phyloP scores from a whole-genome alignment of 2,329 filamentous ascomycete species.

The Pseudogymnoascus sp. region DNA sequence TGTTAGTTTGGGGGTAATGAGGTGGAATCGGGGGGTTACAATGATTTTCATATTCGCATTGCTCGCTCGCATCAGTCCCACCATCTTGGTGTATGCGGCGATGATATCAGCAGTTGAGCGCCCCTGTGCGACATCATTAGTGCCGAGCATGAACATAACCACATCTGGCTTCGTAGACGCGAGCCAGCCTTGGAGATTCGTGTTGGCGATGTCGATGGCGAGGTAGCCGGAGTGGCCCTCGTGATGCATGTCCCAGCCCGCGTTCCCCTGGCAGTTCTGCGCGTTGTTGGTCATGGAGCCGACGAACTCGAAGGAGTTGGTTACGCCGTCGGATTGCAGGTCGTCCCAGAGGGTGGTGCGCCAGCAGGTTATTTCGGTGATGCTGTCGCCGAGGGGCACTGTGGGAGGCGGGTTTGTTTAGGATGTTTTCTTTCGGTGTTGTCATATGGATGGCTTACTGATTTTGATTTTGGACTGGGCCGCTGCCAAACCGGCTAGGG shows the following conservation, averaged over 20 bases:
- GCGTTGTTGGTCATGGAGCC: slow-evolving; percentile 33
- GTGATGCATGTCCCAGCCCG: slow-evolving; percentile 33
- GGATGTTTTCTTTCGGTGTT: neutral
- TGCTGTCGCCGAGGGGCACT: slow-evolving; percentile 38
- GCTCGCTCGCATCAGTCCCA: slow-evolving; percentile 29
- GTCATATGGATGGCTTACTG: neutral
- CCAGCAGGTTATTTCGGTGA: slow-evolving; percentile 40
- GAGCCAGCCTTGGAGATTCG: slow-evolving; percentile 33
- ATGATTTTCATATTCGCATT: slow-evolving; percentile 35
- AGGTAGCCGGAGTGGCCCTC: slow-evolving; percentile 38
- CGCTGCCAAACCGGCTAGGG: neutral
- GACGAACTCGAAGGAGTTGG: slow-evolving; percentile 33
- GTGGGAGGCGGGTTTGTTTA: neutral
- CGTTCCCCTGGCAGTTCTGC: slow-evolving; percentile 27
- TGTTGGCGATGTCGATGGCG: slow-evolving; percentile 36
- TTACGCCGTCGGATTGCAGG: slow-evolving; percentile 28
- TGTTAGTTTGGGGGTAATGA: neutral
- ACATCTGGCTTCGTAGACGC: slow-evolving; percentile 32
- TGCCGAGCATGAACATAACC: slow-evolving; percentile 39
- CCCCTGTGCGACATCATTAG: slow-evolving; percentile 34
- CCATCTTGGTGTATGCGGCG: slow-evolving; percentile 33
- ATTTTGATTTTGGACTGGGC: neutral
- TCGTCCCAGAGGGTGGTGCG: slow-evolving; percentile 34
- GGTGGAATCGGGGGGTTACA: slow-evolving; percentile 19
- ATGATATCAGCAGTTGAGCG: slow-evolving; percentile 27